Percentiles rank a stretch among this genome's conserved stretches.
These are phyloP conservation scores for Nyctanthes arbortristis DNA, from an alignment of 257 asterid genomes.

Conservation along the genomic window DNA sequence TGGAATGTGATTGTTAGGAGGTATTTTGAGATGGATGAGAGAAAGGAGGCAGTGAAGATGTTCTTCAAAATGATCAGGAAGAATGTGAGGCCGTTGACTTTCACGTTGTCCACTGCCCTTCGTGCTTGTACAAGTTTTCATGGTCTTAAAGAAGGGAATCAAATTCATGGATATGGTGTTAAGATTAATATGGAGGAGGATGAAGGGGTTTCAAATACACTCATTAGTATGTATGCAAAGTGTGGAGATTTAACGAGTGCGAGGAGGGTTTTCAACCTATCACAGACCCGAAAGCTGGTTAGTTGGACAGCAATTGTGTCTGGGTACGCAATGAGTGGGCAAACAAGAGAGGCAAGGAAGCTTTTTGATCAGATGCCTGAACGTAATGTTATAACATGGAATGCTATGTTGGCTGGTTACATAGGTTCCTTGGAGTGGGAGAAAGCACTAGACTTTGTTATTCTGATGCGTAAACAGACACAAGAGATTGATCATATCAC, in stretches of 20 bases:
- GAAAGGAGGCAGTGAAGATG: conserved; percentile 53
- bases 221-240: conserved; percentile 63
- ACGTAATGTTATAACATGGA: conserved; percentile 67
- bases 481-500: conserved; percentile 57
- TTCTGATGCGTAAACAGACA: conserved; percentile 46
- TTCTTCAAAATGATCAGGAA: conserved; percentile 57
- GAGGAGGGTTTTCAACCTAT: conserved; percentile 41
- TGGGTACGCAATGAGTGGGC: conserved; percentile 56
- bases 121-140: conserved; percentile 59
- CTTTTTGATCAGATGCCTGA: conserved; percentile 71
- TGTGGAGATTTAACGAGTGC: conserved; percentile 67
- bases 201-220: conserved; percentile 61
- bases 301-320: conserved; percentile 64
- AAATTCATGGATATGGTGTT: conserved; percentile 65
- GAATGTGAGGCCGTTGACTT: conserved; percentile 56
- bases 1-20: conserved; percentile 92
- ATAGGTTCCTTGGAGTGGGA: conserved; percentile 54
- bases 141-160: conserved; percentile 58
- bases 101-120: conserved; percentile 74
- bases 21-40: conserved; percentile 68
- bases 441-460: conserved; percentile 59
- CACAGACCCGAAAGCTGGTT: conserved; percentile 51
- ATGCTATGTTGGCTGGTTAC: conserved; percentile 77
- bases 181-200: conserved; percentile 52
- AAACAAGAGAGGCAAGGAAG: conserved; percentile 48